A percentile compares a stretch with the other conserved stretches of the same genome.
phyloP scores from a whole-genome alignment of 805 yeast genomes.

The Candida germanica region DNA sequence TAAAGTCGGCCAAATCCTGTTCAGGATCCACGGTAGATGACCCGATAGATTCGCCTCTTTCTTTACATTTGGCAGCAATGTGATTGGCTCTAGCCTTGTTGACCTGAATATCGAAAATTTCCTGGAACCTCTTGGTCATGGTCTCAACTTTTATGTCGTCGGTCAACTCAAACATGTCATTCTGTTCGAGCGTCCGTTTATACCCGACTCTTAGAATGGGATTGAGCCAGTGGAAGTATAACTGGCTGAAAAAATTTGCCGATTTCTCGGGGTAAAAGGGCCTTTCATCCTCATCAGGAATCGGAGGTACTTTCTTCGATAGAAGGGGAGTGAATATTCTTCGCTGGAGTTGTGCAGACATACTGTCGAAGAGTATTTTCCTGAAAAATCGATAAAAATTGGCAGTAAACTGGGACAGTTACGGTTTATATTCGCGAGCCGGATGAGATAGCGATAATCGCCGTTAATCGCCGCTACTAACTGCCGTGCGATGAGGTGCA shows the following conservation, averaged over 20 bases:
- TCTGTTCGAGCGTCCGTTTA: slow-evolving; percentile 63
- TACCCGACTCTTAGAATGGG: slow-evolving; percentile 68
- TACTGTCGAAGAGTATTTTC: too few species aligned
- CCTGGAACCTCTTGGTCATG: slow-evolving; percentile 27
- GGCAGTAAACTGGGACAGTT: too few species aligned
- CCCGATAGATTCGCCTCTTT: slow-evolving; percentile 23
- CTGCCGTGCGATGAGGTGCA: too few species aligned
- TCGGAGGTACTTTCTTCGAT: slow-evolving; percentile 45
- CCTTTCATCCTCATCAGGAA: slow-evolving; percentile 53
- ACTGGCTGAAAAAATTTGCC: slow-evolving; percentile 37
- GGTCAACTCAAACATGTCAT: slow-evolving; percentile 49
- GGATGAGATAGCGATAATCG: too few species aligned
- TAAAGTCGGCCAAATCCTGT: slow-evolving; percentile 31
- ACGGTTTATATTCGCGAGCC: too few species aligned
- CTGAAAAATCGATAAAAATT: too few species aligned
- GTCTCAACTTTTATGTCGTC: slow-evolving; percentile 33
- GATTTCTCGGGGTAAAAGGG: slow-evolving; percentile 40
- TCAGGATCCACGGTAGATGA: slow-evolving; percentile 16
- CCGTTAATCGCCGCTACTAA: too few species aligned
- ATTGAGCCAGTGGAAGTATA: slow-evolving; percentile 64
- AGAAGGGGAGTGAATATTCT: slow-evolving; percentile 33
- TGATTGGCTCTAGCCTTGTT: slow-evolving; percentile 21
- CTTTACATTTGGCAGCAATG: slow-evolving; percentile 23
- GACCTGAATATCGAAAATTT: slow-evolving; percentile 18
- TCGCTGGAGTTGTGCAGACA: slow-evolving; percentile 19